phyloP scores from a whole-genome alignment of 2,329 filamentous ascomycete genomes.

The Pseudocercospora crystallina region DNA sequence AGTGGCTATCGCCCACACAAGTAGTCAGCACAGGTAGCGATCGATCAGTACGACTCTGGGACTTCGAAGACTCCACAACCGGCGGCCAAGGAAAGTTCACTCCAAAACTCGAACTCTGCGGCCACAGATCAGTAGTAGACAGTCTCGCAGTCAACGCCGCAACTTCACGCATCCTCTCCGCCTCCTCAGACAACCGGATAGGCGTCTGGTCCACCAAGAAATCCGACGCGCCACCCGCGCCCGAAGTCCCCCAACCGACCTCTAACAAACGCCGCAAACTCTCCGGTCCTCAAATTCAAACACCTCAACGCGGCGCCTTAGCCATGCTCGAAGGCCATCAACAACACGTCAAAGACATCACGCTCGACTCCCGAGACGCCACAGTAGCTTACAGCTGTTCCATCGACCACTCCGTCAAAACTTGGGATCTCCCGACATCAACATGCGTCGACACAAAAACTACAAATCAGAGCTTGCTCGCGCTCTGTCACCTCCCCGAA shows the following conservation, averaged over 20 bases:
- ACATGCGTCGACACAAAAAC: slow-evolving; percentile 77
- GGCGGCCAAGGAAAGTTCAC: slow-evolving; percentile 52
- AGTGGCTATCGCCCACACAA: slow-evolving; percentile 75
- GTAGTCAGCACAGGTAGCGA: slow-evolving; percentile 83
- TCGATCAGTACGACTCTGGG: slow-evolving; percentile 84
- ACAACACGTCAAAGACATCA: slow-evolving; percentile 71
- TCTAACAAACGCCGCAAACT: slow-evolving; percentile 77
- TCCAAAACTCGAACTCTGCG: slow-evolving; percentile 77
- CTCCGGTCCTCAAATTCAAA: slow-evolving; percentile 42
- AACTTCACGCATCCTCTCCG: slow-evolving; percentile 77
- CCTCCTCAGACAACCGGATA: slow-evolving; percentile 77
- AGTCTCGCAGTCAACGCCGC: slow-evolving; percentile 71
- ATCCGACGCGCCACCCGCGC: slow-evolving; percentile 70
- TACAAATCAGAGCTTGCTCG: slow-evolving; percentile 80
- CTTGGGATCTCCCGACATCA: slow-evolving; percentile 83
- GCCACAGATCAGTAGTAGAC: slow-evolving; percentile 74
- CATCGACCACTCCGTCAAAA: slow-evolving; percentile 86
- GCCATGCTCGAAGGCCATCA: slow-evolving; percentile 71
- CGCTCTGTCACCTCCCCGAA: slow-evolving; percentile 69
- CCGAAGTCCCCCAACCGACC: slow-evolving; percentile 66
- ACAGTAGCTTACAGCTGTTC: slow-evolving; percentile 91
- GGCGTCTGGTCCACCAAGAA: slow-evolving; percentile 88
- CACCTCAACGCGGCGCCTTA: slow-evolving; percentile 74
- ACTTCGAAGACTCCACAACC: slow-evolving; percentile 65
- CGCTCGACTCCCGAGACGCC: slow-evolving; percentile 80